Percentiles rank a stretch among this genome's conserved stretches.
These are phyloP conservation scores for Trichoderma aggressivum DNA, from an alignment of 2,329 filamentous ascomycete species.

Conservation along the genomic window DNA sequence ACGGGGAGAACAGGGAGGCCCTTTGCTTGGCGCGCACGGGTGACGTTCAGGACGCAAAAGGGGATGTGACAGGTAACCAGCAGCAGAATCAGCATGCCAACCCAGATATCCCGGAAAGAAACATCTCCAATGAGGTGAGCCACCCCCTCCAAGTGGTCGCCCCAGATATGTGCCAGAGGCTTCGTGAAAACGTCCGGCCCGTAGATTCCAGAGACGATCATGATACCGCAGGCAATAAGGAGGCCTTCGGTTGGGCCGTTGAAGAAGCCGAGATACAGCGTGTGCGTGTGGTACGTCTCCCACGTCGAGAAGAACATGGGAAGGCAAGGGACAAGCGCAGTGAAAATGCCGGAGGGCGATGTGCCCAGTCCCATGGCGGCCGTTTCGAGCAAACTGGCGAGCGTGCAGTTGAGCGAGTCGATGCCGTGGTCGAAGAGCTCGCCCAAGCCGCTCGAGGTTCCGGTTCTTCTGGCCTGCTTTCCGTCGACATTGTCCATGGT, in stretches of 20 bases:
- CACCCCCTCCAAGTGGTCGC: conserved; percentile 48
- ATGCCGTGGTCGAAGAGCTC: conserved; percentile 99
- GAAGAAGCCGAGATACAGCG: conserved; percentile 90
- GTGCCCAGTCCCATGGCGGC: conserved; percentile 90
- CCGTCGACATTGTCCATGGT: conserved; percentile 99
- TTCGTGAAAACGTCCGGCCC: conserved; percentile 84
- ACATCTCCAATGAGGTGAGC: conserved; percentile 62
- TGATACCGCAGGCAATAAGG: conserved; percentile 80
- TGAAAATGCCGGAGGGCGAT: conserved; percentile 82
- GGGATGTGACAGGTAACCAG: conserved; percentile 75
- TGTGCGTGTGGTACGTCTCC: conserved; percentile 99
- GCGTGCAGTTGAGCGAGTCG: conserved; percentile 94
- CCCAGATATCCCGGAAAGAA: conserved; percentile 86
- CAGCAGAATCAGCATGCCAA: conserved; percentile 63
- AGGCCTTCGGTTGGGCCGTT: conserved; percentile 96
- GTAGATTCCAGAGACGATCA: conserved; percentile 82
- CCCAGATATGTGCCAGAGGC: conserved; percentile 67
- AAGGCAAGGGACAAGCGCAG: conserved; percentile 82
- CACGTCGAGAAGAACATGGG: conserved; percentile 99
- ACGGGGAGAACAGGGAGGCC: conserved; percentile 75
- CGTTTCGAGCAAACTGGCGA: conserved; percentile 85
- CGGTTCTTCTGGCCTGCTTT: conserved; percentile 92
- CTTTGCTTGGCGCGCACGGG: conserved; percentile 67
- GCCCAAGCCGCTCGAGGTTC: conserved; percentile 89
- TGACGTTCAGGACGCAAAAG: conserved; percentile 84